phyloP scores from a whole-genome alignment of 1,284 basidiomycete genomes.

The Trichosporon asahii region DNA sequence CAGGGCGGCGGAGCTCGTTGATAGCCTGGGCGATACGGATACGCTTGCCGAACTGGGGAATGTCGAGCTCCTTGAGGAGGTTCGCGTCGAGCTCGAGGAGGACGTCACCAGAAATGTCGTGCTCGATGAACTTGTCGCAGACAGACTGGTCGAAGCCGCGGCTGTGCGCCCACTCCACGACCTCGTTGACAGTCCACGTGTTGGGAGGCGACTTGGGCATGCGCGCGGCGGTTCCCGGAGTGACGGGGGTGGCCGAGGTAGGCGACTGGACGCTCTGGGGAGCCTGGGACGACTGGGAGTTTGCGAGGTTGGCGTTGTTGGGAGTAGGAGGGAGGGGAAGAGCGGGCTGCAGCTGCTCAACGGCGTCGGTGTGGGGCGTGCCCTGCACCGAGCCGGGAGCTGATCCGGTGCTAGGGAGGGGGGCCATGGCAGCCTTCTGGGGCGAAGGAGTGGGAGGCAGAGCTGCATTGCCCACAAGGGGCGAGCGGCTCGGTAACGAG shows the following conservation, averaged over 20 bases:
- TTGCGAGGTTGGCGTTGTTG: neutral
- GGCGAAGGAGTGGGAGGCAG: neutral
- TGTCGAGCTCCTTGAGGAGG: slow-evolving; percentile 93
- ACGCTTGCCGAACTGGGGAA: slow-evolving; percentile 89
- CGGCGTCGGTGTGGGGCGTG: slow-evolving; percentile 1
- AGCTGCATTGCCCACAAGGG: neutral
- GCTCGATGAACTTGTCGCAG: slow-evolving; percentile 75
- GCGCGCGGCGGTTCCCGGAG: slow-evolving; percentile 14
- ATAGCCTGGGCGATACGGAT: slow-evolving; percentile 94
- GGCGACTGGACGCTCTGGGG: neutral
- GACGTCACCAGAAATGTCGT: slow-evolving; percentile 97
- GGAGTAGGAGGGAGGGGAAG: neutral
- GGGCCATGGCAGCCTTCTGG: neutral
- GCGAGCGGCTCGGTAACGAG: slow-evolving; percentile 1
- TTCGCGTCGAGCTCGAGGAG: slow-evolving; percentile 89
- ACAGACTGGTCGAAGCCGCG: slow-evolving; percentile 83
- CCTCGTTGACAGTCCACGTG: slow-evolving; percentile 82
- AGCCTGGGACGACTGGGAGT: slow-evolving; percentile 5
- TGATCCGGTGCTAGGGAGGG: neutral
- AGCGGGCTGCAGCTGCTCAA: slow-evolving; percentile 5
- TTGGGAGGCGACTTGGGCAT: slow-evolving; percentile 54
- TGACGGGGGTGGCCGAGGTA: slow-evolving; percentile 4
- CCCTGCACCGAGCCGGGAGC: neutral
- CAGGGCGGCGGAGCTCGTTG: slow-evolving; percentile 72
- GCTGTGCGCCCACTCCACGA: slow-evolving; percentile 78